Evolutionary conservation across 148 eudicot genomes (phyloP), one percentile per base, ranked within the genome.

Genomic region (Rhododendron henanense): DNA sequence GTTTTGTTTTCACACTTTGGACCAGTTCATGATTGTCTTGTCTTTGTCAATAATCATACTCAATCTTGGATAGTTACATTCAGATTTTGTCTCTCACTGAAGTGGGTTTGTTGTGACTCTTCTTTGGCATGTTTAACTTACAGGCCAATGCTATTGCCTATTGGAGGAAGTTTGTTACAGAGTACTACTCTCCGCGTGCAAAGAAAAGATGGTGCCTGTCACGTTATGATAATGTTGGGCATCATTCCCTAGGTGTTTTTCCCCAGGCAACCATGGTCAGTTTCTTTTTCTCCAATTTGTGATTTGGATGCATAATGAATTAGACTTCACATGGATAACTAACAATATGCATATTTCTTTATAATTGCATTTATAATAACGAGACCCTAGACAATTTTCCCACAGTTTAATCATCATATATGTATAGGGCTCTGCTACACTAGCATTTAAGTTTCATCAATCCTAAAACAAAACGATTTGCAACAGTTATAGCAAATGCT

Each of bases 151-250:
- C 93, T 53, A 92, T 97, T 90, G 93, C 94, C 83, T 97, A 95
- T 85, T 97, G 99, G 99, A 93, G 94, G 86, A 95, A 95, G 89
- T 95, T 97, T 90, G 98, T 95, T 85, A 91, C 95, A 10, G 98
- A 97, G 87, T 97, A 97, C 84, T 97, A 91, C 87, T 92, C 97
- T 81, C 96, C 99, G 23, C 98, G 97, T 84, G 96, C 98, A 57
- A 97, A 94, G 90, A 94, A 95, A 93, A 92, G 99, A 82, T 97
- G 99, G 99, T 97, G 99, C 89, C 87, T 97, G 88, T 95, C 99
- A 14, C 84, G 89, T 5, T 95, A 97, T 85, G 97, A 97, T 83
- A 94, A 97, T 86, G 99, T 95, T 61, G 99, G 96, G 63, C 90
- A 95, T 53, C 98, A 97, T 89, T 93, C 99, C 25, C 90, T 94